Percentiles rank a stretch among this genome's conserved stretches.
These are phyloP conservation scores for Apophysomyces elegans DNA, from an alignment of 371 early-diverging fungal species.

Conservation along the genomic window DNA sequence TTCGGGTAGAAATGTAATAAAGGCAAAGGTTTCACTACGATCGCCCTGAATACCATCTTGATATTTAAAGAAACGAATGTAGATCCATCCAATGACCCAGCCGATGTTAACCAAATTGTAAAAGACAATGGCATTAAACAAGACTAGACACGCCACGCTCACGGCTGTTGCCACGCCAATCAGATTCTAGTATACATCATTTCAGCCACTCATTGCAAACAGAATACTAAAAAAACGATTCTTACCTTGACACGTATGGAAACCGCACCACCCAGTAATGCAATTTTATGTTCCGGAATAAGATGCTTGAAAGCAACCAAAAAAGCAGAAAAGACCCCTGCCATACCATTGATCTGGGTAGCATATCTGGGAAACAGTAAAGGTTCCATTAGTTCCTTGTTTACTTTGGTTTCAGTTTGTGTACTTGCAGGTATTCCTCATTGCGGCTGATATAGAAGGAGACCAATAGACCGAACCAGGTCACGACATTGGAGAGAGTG, in stretches of 20 bases:
- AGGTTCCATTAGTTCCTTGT: not conserved
- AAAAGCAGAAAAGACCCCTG: conserved; percentile 68
- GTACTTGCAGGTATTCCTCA: conserved; percentile 62
- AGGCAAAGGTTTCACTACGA: conserved; percentile 81
- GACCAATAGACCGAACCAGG: conserved; percentile 59
- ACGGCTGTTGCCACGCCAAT: conserved; percentile 45
- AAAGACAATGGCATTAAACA: conserved; percentile 47
- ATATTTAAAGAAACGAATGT: conserved; percentile 78
- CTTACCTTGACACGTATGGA: conserved; percentile 76
- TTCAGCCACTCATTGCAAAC: not conserved
- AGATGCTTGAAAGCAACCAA: conserved; percentile 81
- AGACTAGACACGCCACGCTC: conserved; percentile 36
- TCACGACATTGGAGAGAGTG: conserved; percentile 57
- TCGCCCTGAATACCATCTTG: conserved; percentile 84
- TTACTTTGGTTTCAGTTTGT: not conserved
- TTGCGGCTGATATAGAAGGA: conserved; percentile 66
- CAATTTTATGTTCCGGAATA: conserved; percentile 65
- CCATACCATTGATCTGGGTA: conserved; percentile 69
- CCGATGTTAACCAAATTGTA: conserved; percentile 65
- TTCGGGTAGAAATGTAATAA: conserved; percentile 85
- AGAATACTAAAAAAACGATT: not conserved
- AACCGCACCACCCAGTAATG: conserved; percentile 55
- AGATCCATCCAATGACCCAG: conserved; percentile 76
- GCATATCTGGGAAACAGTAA: conserved; percentile 37
- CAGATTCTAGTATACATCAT: conserved; percentile 29